Base-by-base conservation (phyloP, 345 rosid genomes). In the Euphorbia lathyris region DNA sequence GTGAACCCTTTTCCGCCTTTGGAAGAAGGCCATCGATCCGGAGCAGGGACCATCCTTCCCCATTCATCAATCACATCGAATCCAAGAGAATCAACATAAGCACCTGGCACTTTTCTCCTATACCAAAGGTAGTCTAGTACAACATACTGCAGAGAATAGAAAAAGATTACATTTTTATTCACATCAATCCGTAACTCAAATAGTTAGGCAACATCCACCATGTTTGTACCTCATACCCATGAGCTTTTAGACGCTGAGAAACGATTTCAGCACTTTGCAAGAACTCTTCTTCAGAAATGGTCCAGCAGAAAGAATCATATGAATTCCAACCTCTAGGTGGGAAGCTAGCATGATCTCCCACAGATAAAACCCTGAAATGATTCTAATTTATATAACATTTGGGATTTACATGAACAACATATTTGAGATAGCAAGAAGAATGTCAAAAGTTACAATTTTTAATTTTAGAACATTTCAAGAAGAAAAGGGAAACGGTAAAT, bases 241-340 rank as follows among this genome's bases (percentile, higher is more conserved):
- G 78, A 81, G 84, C 75, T 74, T 64, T 84, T 74, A 92, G 86
- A 78, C 85, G 86, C 66, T 77, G 73, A 0, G 97, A 83, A 76
- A 95, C 36, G 38, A 85, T 73, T 71, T 85, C 86, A 43, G 99
- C 88, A 56, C 74, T 92, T 22, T 81, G 80, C 75, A 94, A 74
- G 79, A 95, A 91, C 84, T 91, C 99, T 66, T 85, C 81, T 80
- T 91, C 99, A 1, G 93, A 88, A 75, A 91, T 65, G 5, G 82
- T 85, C 99, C 99, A 95, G 77, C 88, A 86, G 77, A 88, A 94
- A 63, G 98, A 91, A 77, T 95, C 97, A 27, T 95, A 95, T 0
- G 99, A 86, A 62, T 90, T 95, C 97, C 99, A 95, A 58, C 99
- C 99, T 85, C 97, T 85, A 9, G 97, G 97, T 32, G 99, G 99